Conservation (phyloP, 352 stramenopile genomes). For the Phytopythium cucurbitacearum region DNA sequence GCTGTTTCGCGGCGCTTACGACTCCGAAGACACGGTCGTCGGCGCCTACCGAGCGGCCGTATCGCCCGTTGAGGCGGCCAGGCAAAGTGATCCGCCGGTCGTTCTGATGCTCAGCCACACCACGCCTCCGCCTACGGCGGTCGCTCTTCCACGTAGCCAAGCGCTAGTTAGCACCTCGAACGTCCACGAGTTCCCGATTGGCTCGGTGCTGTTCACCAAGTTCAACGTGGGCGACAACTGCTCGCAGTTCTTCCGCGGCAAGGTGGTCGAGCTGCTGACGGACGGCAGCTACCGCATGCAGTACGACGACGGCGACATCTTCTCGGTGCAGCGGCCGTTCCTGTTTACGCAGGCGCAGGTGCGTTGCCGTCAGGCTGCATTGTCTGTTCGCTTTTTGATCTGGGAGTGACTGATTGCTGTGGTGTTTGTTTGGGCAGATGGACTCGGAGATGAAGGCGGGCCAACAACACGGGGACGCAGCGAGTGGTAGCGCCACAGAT, state of each 20-base stretch:
- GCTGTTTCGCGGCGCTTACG: neutral
- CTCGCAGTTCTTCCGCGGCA: slow-evolving; percentile 38
- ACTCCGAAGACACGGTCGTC: neutral
- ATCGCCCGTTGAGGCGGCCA: slow-evolving; percentile 19
- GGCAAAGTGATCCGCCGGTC: neutral
- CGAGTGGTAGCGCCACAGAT: neutral
- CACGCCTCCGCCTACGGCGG: neutral
- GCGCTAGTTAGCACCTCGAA: neutral
- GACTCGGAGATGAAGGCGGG: neutral
- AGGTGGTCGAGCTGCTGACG: slow-evolving; percentile 31
- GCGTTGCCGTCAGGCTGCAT: neutral
- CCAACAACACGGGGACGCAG: neutral
- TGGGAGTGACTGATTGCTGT: neutral
- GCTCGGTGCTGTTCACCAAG: slow-evolving; percentile 34
- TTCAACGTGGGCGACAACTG: slow-evolving; percentile 28
- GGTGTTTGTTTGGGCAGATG: neutral
- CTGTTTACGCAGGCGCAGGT: slow-evolving; percentile 52
- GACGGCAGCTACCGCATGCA: slow-evolving; percentile 41
- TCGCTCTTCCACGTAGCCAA: no score
- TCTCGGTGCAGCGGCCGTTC: slow-evolving; percentile 27
- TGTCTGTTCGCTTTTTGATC: neutral
- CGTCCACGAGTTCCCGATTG: slow-evolving; percentile 31
- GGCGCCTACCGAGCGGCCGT: slow-evolving; percentile 27
- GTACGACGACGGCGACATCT: slow-evolving; percentile 61
- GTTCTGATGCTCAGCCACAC: neutral